phyloP scores from a whole-genome alignment of 1,139 yeast genomes.

The Blastobotrys elegans region DNA sequence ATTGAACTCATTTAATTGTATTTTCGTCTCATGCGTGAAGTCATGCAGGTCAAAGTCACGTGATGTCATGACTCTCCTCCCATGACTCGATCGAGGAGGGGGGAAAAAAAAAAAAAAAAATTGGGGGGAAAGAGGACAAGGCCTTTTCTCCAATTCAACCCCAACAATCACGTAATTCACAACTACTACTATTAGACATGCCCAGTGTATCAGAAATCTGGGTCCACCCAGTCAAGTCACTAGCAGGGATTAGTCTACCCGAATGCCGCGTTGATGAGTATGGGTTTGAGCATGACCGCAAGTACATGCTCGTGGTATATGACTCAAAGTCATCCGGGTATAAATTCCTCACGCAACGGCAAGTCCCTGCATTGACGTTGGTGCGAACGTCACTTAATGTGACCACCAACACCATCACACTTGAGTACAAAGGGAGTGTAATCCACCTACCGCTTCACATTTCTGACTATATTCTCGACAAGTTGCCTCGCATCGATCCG shows the following conservation, averaged over 20 bases:
- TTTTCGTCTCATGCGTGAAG: no score
- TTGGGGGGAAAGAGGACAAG: no score
- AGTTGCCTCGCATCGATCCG: slow-evolving; percentile 27
- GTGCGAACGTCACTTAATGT: slow-evolving; percentile 29
- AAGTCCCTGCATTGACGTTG: slow-evolving; percentile 33
- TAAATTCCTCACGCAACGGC: slow-evolving; percentile 35
- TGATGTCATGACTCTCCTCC: no score
- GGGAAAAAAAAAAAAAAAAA: no score
- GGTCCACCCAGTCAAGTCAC: slow-evolving; percentile 42
- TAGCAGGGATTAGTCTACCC: slow-evolving; percentile 34
- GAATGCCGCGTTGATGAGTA: slow-evolving; percentile 35
- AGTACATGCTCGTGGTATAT: slow-evolving; percentile 37
- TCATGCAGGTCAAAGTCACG: no score
- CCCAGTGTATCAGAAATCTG: slow-evolving; percentile 23
- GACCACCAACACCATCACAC: slow-evolving; percentile 26
- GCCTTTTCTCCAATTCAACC: no score
- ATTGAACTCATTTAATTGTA: no score
- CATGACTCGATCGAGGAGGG: no score
- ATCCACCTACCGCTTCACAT: slow-evolving; percentile 11
- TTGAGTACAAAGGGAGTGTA: slow-evolving; percentile 27
- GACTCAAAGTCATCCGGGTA: slow-evolving; percentile 23
- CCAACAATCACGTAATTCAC: no score
- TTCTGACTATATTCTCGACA: not conserved
- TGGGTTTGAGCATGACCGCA: slow-evolving; percentile 42
- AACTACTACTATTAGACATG: no score